These are phyloP conservation scores for Beauveria australis DNA, from an alignment of 2,329 filamentous ascomycete genomes.

Conservation along the genomic window DNA sequence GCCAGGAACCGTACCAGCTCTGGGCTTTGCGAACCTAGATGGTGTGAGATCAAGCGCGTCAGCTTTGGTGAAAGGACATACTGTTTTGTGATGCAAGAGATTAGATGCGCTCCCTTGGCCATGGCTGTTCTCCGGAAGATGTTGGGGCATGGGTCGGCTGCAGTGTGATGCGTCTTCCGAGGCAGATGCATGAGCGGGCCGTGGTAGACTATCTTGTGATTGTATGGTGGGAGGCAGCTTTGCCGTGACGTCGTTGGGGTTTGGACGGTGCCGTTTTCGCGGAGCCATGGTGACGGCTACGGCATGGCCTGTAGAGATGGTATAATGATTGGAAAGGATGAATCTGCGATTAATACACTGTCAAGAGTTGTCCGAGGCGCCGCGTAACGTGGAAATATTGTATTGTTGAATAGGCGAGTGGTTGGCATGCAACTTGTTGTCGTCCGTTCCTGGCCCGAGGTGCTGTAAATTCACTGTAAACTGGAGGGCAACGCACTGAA, in stretches of 20 bases:
- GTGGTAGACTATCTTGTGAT: conserved; percentile 12
- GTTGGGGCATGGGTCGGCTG: conserved; percentile 8
- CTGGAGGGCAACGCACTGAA: background rate
- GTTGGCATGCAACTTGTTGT: conserved; percentile 7
- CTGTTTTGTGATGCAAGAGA: conserved; percentile 13
- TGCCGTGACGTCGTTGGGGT: conserved; percentile 18
- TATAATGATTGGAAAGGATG: background rate
- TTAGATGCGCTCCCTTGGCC: background rate
- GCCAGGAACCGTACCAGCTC: conserved; percentile 59
- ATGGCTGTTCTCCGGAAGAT: background rate
- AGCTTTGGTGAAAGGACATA: background rate
- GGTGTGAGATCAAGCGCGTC: conserved; percentile 3
- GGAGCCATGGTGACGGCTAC: conserved; percentile 20
- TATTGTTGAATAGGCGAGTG: conserved; percentile 2
- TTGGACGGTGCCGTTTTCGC: conserved; percentile 26
- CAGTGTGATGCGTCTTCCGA: conserved; percentile 10
- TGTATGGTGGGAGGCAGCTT: conserved; percentile 10
- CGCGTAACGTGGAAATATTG: background rate
- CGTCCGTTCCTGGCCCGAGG: background rate
- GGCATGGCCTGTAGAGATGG: background rate
- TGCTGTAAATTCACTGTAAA: background rate
- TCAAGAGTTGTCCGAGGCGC: background rate
- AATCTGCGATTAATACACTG: background rate
- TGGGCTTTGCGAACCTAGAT: conserved; percentile 41
- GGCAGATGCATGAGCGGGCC: conserved; percentile 12